Evolutionary conservation across 805 yeast genomes (phyloP), one percentile per base, ranked within the genome.

Genomic region (Kurtzmaniella fragi): DNA sequence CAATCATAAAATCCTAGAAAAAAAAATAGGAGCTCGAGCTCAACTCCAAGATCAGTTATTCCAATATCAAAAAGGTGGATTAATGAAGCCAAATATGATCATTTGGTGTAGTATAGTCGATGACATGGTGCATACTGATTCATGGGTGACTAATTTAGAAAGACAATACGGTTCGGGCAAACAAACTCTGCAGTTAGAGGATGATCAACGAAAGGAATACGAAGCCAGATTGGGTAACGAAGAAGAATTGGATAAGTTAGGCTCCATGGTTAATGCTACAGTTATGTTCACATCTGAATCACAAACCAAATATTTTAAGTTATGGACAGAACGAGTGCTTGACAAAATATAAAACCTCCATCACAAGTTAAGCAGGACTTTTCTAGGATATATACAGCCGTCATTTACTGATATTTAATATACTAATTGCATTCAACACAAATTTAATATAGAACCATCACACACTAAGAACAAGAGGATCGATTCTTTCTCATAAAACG

Each of bases 141-240:
- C 73, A 31, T 84, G 95, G 91, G 70, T 77, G 38, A 64, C 73
- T 28, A 76, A 73, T 20, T 53, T 84, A 28, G 78, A 77, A 45
- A 53, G 64, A 11, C 62, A 65, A 46, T 67, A 71, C 50, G 45
- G 54, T 5, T 38, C 39, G 10, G 51, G 51, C 20, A 57, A 54
- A 25, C 44, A 28, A 11, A 28, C 30, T 6, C 30, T 11, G 30
- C 30, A 11, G 5, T 28, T 35, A 11, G 49, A 43, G 5, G 39
- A 48, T 31, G 43, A 44, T 13, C 38, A 39, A 13, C 50, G 47
- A 15, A 46, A 47, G 17, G 72, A 68, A 44, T 40, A 48, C 8
- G 46, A 41, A 14, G 64, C 60, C 13, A 54, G 56, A 42, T 43
- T 58, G 4, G 73, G 72, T 1, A 37, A 39, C 5, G 68, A 62